phyloP scores from a whole-genome alignment of 75 land plant genomes.

The Azolla pinnata region DNA sequence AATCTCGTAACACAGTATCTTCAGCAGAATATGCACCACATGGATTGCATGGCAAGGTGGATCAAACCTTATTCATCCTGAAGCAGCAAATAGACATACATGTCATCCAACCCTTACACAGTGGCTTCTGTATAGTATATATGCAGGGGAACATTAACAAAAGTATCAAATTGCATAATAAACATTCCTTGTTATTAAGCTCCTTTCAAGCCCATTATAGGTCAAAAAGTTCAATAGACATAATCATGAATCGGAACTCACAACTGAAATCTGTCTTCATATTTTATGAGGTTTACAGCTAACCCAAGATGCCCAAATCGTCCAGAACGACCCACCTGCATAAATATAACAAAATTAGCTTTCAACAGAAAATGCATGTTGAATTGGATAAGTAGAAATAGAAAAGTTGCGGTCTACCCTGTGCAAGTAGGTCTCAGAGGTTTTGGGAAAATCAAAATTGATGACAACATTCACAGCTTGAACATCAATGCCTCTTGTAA shows the following conservation, averaged over 20 bases:
- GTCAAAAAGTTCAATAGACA: not conserved
- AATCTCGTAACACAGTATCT: too few relatives aligned
- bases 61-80: too few relatives aligned
- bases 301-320: constrained; percentile 36
- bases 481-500: constrained; percentile 33
- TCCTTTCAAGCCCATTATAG: constrained; percentile 4
- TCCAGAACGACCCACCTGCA: constrained; percentile 35
- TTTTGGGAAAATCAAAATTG: constrained; percentile 35
- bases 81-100: not conserved
- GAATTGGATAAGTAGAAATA: not conserved
- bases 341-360: not conserved
- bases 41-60: too few relatives aligned
- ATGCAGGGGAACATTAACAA: too few relatives aligned
- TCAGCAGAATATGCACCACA: too few relatives aligned
- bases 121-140: too few relatives aligned
- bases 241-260: constrained; percentile 6
- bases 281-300: constrained; percentile 32
- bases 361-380: not conserved
- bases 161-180: too few relatives aligned
- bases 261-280: constrained; percentile 15
- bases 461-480: constrained; percentile 38
- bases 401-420: constrained; percentile 28
- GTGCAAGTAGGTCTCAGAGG: constrained; percentile 34
- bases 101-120: too few relatives aligned
- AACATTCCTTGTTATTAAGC: too few relatives aligned